Percentiles rank a stretch among this genome's conserved stretches.
Evolutionary conservation across 1,284 basidiomycete genomes (phyloP).

Genomic region (Malassezia dermatis): DNA sequence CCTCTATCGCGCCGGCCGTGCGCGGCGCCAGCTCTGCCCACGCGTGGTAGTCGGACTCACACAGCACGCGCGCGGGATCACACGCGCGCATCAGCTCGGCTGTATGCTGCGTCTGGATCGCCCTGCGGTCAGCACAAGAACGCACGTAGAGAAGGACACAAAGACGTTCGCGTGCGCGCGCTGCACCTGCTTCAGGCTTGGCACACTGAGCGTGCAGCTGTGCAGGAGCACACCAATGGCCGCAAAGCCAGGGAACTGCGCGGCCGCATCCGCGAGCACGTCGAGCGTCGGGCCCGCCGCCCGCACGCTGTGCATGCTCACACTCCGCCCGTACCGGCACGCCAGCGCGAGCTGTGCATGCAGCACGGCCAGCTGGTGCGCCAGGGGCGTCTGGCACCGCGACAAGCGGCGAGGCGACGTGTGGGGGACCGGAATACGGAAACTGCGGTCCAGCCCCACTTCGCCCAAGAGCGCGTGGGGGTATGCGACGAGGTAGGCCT

Average conservation of each 20-base stretch:
- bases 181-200: conserved; percentile 26
- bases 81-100: conserved; percentile 22
- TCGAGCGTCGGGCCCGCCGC: conserved; percentile 29
- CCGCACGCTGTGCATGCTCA: conserved; percentile 42
- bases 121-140: neutral
- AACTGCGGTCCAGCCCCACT: conserved; percentile 40
- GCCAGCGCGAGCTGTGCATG: conserved; percentile 33
- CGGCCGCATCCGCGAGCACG: conserved; percentile 14
- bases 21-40: conserved; percentile 21
- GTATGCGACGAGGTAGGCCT: conserved; percentile 20
- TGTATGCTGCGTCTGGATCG: conserved; percentile 33
- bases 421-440: conserved; percentile 24
- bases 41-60: conserved; percentile 36
- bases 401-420: conserved; percentile 17
- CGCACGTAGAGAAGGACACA: conserved; percentile 33
- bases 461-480: conserved; percentile 38
- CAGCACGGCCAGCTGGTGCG: conserved; percentile 33
- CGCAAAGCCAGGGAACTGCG: neutral
- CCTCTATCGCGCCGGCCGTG: neutral
- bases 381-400: conserved; percentile 31
- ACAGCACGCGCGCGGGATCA: conserved; percentile 22
- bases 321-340: conserved; percentile 23
- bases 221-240: conserved; percentile 25
- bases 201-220: conserved; percentile 37
- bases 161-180: conserved; percentile 32